phyloP scores from a whole-genome alignment of 192 early-diverging fungal species.

The Dispira simplex region DNA sequence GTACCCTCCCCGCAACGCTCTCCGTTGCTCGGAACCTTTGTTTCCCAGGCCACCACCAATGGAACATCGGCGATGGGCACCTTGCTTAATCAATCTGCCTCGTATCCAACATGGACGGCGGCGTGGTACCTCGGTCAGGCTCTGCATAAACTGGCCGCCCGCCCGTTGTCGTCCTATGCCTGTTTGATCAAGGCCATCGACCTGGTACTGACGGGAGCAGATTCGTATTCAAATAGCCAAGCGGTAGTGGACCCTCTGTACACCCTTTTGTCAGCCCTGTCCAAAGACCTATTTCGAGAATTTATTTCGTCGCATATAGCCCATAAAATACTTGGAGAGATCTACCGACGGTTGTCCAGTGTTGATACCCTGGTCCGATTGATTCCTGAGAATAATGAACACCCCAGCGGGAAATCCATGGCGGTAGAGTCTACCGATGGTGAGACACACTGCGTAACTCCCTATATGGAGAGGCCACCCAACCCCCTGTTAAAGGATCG shows the following conservation, averaged over 20 bases:
- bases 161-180: neutral
- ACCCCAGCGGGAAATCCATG: too few relatives aligned
- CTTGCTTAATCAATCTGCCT: neutral
- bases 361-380: neutral
- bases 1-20: too few relatives aligned
- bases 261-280: conserved; percentile 2
- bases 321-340: neutral
- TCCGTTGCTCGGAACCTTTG: too few relatives aligned
- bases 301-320: neutral
- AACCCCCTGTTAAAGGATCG: neutral
- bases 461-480: neutral
- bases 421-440: too few relatives aligned
- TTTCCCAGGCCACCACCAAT: neutral
- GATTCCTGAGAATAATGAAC: neutral
- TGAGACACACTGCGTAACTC: neutral
- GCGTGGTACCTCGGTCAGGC: neutral
- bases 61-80: neutral
- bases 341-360: neutral
- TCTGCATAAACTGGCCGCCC: neutral
- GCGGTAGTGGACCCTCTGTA: neutral
- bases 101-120: neutral
- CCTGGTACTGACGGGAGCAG: neutral
- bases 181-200: neutral
- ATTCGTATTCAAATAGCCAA: neutral
- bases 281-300: conserved; percentile 5